These are phyloP conservation scores for Clarireedia hainanense DNA, from an alignment of 2,329 filamentous ascomycete genomes.

Conservation along the genomic window DNA sequence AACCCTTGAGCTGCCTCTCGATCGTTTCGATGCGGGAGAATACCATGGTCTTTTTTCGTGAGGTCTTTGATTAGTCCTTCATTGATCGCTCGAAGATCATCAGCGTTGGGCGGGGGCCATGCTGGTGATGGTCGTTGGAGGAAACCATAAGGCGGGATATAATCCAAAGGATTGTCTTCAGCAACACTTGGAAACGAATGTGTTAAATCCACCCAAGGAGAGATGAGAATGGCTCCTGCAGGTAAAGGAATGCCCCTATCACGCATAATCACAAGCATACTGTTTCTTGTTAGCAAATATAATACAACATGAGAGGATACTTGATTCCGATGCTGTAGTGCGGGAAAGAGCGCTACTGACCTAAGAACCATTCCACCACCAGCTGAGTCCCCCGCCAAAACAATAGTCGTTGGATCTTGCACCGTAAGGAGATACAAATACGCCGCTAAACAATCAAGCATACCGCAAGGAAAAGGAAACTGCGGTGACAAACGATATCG, in stretches of 20 bases:
- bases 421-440: slow-evolving; percentile 75
- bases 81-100: slow-evolving; percentile 51
- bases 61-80: slow-evolving; percentile 42
- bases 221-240: slow-evolving; percentile 83
- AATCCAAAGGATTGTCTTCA: slow-evolving; percentile 66
- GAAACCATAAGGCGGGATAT: slow-evolving; percentile 82
- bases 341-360: slow-evolving; percentile 22
- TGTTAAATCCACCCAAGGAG: slow-evolving; percentile 91
- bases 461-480: slow-evolving; percentile 88
- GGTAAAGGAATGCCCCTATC: slow-evolving; percentile 79
- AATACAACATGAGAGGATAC: background rate
- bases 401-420: slow-evolving; percentile 72
- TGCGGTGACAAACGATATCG: slow-evolving; percentile 84
- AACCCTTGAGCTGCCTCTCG: slow-evolving; percentile 32
- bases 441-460: slow-evolving; percentile 82
- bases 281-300: slow-evolving; percentile 18
- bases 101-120: slow-evolving; percentile 88
- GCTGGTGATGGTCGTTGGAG: slow-evolving; percentile 79
- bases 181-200: slow-evolving; percentile 93
- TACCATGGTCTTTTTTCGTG: slow-evolving; percentile 34
- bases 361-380: slow-evolving; percentile 83
- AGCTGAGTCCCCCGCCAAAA: slow-evolving; percentile 87
- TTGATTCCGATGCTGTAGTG: background rate
- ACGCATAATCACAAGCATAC: slow-evolving; percentile 69
- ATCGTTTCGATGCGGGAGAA: slow-evolving; percentile 27